Conservation (phyloP, 2,329 filamentous ascomycete genomes). For the Apiospora hydei region DNA sequence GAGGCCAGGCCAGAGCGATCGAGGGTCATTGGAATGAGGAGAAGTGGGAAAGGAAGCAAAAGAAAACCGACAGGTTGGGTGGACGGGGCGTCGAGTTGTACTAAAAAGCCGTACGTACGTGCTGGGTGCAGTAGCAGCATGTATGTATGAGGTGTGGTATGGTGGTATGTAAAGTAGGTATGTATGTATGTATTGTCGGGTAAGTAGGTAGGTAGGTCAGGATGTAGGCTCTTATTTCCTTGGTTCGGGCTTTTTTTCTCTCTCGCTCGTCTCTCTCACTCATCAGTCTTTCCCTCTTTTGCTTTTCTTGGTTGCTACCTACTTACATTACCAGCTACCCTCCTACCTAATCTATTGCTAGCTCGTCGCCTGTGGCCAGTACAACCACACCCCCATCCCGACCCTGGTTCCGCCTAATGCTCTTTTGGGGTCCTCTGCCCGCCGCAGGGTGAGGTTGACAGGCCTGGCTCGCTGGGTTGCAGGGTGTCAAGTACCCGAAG, state of each 20-base stretch:
- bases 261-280: not conserved
- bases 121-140: slow-evolving; percentile 14
- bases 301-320: not conserved
- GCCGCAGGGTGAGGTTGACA: not conserved
- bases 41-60: slow-evolving; percentile 18
- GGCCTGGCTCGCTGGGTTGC: not conserved
- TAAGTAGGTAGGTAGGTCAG: not conserved
- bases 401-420: slow-evolving; percentile 10
- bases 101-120: slow-evolving; percentile 14
- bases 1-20: not conserved
- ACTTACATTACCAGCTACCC: not conserved
- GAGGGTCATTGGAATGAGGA: slow-evolving; percentile 17
- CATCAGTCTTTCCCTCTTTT: not conserved
- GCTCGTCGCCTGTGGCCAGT: not conserved
- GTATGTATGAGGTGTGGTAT: slow-evolving; percentile 5
- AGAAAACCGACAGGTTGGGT: slow-evolving; percentile 20
- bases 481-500: slow-evolving; percentile 12
- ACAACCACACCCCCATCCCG: not conserved
- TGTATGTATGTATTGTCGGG: not conserved
- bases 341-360: not conserved
- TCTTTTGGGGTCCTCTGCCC: slow-evolving; percentile 15
- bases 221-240: not conserved
- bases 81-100: slow-evolving; percentile 19
- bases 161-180: not conserved
- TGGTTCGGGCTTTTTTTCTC: not conserved